These are phyloP conservation scores for Fusarium staphyleae DNA, from an alignment of 2,329 filamentous ascomycete genomes.

Conservation along the genomic window DNA sequence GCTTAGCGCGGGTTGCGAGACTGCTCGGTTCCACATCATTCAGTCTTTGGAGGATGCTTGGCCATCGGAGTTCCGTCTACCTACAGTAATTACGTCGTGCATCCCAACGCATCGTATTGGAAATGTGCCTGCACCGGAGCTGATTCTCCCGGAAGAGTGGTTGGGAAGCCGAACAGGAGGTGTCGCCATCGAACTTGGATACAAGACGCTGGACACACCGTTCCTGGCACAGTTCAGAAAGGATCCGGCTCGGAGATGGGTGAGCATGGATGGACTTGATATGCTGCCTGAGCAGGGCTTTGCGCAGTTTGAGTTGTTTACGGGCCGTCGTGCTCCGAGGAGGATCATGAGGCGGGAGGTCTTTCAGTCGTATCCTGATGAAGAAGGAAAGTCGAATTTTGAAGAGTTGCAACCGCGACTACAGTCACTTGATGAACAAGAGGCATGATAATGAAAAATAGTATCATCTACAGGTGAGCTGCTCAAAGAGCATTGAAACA, in stretches of 20 bases:
- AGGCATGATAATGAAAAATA: conserved; percentile 28
- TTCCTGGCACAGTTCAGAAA: conserved; percentile 71
- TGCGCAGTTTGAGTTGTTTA: conserved; percentile 83
- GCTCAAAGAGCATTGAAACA: too few species aligned
- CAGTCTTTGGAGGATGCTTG: conserved; percentile 65
- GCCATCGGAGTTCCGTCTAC: conserved; percentile 68
- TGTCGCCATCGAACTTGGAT: conserved; percentile 77
- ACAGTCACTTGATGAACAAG: conserved; percentile 40
- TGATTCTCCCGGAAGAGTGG: conserved; percentile 74
- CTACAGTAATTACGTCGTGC: conserved; percentile 78
- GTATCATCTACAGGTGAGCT: too few species aligned
- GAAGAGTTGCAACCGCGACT: conserved; percentile 48
- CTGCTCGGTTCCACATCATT: conserved; percentile 64
- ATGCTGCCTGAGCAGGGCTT: conserved; percentile 80
- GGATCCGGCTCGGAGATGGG: conserved; percentile 70
- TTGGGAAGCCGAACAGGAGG: conserved; percentile 76
- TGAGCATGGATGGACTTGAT: conserved; percentile 78
- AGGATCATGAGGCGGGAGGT: conserved; percentile 74
- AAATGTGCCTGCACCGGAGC: conserved; percentile 70
- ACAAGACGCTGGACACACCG: conserved; percentile 76
- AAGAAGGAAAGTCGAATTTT: conserved; percentile 50
- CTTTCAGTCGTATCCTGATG: conserved; percentile 53
- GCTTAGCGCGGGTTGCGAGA: conserved; percentile 52
- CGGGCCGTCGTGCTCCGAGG: conserved; percentile 61
- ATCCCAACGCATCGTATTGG: conserved; percentile 75